Evolutionary conservation across 208 protist genomes (phyloP), one percentile per base, ranked within the genome.

Genomic region (Leishmania gerbilli): DNA sequence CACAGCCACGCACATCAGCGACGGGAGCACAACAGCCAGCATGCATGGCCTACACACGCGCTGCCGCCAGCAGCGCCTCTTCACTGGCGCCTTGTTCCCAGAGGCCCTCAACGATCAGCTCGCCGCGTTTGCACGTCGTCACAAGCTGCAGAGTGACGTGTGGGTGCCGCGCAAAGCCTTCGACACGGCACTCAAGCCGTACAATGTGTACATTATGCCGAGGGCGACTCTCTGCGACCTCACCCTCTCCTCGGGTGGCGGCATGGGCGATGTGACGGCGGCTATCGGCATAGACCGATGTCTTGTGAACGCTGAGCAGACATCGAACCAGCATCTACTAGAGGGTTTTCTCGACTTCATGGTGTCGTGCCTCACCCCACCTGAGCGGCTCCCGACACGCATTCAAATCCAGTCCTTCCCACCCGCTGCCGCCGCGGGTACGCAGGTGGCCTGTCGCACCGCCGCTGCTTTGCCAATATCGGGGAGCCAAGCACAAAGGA

Each of bases 301-400:
- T 24, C 81, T 95, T 72, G 90, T 97, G 47, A 96, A 97, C 77
- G 91, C 94, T 15, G 77, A 82, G 47, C 91, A 96, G 47, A 96
- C 94, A 15, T 95, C 91, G 0, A 88, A 95, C 75, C 78, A 74
- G 5, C 55, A 76, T 4, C 83, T 95, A 55, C 87, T 95, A 77
- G 92, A 95, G 79, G 17, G 64, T n/a, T 96, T 95, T 68, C 55
- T 65, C 47, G 82, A 90, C n/a, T 76, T 87, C 53, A 79, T 95
- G 72, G 60, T 85, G 21, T 47, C 74, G 3, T 84, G 78, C 7
- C 64, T 67, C 24, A 15, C 67, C 15, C 69, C 79, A 11, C 75
- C 64, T 42, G 15, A 31, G 47, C 40, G 31, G 37, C 2, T 34
- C 40, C 3, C 24, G 0, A 21, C 74, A 51, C 31, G 5, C 17